These are phyloP conservation scores for Biscogniauxia marginata DNA, from an alignment of 2,329 filamentous ascomycete species.

Conservation along the genomic window DNA sequence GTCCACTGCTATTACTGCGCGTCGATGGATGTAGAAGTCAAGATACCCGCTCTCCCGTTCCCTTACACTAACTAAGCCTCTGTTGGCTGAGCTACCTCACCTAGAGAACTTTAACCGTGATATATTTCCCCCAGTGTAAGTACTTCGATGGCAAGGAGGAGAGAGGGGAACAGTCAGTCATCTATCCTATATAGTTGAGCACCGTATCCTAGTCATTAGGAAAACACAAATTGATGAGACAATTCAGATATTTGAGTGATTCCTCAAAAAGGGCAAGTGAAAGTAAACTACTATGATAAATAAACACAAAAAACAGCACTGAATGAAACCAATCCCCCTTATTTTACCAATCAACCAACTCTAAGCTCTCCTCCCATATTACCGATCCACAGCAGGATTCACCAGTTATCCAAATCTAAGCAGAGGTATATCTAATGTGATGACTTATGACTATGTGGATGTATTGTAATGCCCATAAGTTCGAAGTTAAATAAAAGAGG, in stretches of 20 bases:
- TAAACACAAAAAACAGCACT: background rate
- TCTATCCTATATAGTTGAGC: too few relatives aligned
- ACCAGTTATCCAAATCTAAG: background rate
- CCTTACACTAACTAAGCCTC: too few relatives aligned
- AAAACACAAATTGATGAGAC: background rate
- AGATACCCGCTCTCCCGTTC: too few relatives aligned
- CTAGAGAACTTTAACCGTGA: too few relatives aligned
- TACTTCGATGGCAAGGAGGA: too few relatives aligned
- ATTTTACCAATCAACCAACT: background rate
- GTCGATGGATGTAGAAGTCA: too few relatives aligned
- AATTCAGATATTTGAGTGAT: background rate
- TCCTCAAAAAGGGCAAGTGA: background rate
- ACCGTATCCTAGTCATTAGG: background rate
- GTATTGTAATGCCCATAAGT: background rate
- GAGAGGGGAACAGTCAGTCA: too few relatives aligned
- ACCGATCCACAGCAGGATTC: background rate
- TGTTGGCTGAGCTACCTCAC: too few relatives aligned
- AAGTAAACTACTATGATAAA: background rate
- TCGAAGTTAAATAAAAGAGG: background rate
- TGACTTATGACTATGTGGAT: background rate
- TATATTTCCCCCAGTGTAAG: too few relatives aligned
- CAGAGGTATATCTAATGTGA: background rate
- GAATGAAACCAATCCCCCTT: background rate
- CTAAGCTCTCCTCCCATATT: background rate
- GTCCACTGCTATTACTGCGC: too few relatives aligned